Conservation (phyloP, 202 grass and related monocot genomes). For the Cymbopogon flexuosus region DNA sequence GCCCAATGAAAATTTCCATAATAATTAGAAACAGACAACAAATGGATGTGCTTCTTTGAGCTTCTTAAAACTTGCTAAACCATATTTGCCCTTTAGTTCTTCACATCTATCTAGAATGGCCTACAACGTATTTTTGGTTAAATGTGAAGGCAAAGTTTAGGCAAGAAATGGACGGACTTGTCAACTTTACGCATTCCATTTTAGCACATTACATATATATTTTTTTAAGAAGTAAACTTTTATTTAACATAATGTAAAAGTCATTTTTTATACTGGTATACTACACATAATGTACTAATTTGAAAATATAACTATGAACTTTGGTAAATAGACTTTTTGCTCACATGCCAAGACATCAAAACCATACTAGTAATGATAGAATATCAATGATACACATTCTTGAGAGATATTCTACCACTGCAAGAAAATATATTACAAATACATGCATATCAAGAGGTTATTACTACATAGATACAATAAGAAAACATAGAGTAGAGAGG, state of each 20-base stretch:
- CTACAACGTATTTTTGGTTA: background rate
- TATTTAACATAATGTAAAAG: background rate
- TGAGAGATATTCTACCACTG: background rate
- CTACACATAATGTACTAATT: background rate
- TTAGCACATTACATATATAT: background rate
- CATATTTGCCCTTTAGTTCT: too few relatives aligned
- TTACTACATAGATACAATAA: background rate
- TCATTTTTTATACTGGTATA: background rate
- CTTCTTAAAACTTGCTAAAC: background rate
- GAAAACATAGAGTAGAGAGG: background rate
- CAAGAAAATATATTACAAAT: background rate
- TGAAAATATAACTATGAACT: background rate
- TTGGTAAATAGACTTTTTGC: background rate
- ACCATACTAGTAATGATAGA: too few relatives aligned
- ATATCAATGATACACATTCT: background rate
- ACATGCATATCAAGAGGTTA: background rate
- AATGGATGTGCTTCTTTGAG: background rate
- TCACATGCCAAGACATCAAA: background rate
- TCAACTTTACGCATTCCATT: background rate
- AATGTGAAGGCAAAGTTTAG: background rate
- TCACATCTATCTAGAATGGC: background rate
- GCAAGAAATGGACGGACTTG: background rate
- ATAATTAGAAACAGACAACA: background rate
- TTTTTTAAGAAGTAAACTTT: background rate
- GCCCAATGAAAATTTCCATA: background rate